Base-by-base conservation (phyloP, 106 monocot genomes). In the Dactylorhiza incarnata region DNA sequence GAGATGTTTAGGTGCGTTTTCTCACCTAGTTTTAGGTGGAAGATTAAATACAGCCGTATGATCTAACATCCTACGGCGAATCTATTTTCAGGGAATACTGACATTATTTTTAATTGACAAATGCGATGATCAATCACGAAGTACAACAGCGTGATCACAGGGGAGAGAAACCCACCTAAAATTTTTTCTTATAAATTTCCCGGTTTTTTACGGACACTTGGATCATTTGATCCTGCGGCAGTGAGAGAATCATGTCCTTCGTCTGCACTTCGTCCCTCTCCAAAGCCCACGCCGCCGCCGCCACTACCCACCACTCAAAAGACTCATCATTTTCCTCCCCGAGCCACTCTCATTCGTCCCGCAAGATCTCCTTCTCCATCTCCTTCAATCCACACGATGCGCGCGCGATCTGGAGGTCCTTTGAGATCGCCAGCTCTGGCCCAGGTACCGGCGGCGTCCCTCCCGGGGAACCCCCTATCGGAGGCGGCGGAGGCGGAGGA, bases 401-500 rank as follows among this genome's bases (percentile, higher is more conserved):
- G 0, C 69, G 43, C 17, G n/a, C 45, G 45, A 29, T 13, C n/a
- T 7, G 17, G 69, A 69, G 17, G 16, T 17, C 45, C 5, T 45
- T 46, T 46, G 69, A 44, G 43, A 46, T 46, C 46, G 46, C 16
- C 19, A 46, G 43, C 5, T 44, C 43, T n/a, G 5, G 14, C 15
- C 5, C 43, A 7, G 77, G 74, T 0, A 5, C 44, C 45, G 66
- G 77, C 12, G 62, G 51, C 51, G 7, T 52, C 3, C 80, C 75
- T 9, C 80, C 80, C 0, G 51, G 43, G 1, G 66, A 59, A 48
- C 52, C 68, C 12, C 77, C 77, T 12, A 58, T 44, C 1, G 80
- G 75, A 1, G 71, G 75, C 11, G 83, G 83, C 4, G 84, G 82
- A 2, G 87, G 58, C 15, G 83, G 59, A 4, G 85, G 76, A 4